phyloP scores from a whole-genome alignment of 768 basidiomycete species.

The Rhodotorula toruloides region DNA sequence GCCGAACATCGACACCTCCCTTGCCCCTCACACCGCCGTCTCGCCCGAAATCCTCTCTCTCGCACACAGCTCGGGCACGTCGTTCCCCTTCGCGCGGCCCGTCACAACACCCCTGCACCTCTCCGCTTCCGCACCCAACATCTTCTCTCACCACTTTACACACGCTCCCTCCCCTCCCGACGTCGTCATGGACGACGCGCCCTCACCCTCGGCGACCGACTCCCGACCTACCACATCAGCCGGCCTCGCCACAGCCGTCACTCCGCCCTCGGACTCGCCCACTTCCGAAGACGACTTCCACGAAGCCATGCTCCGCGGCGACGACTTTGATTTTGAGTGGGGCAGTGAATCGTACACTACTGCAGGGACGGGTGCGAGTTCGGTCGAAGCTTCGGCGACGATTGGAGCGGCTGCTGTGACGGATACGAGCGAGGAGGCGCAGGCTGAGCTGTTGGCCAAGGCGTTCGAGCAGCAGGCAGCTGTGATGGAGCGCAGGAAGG shows the following conservation, averaged over 20 bases:
- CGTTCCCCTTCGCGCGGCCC: conserved; percentile 9
- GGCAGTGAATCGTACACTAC: conserved; percentile 37
- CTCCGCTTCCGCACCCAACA: conserved; percentile 34
- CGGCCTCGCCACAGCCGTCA: neutral
- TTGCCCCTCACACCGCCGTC: conserved; percentile 10
- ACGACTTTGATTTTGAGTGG: conserved; percentile 42
- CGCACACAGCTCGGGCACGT: neutral
- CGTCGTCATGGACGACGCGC: conserved; percentile 27
- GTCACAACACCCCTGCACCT: neutral
- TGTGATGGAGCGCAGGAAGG: neutral
- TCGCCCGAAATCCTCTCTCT: conserved; percentile 35
- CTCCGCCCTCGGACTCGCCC: conserved; percentile 4
- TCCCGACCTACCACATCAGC: neutral
- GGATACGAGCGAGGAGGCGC: neutral
- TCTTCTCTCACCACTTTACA: conserved; percentile 35
- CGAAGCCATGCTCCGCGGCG: conserved; percentile 41
- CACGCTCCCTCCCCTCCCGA: conserved; percentile 22
- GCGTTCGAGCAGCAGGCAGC: too few relatives aligned
- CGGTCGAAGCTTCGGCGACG: conserved; percentile 9
- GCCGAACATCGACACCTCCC: neutral
- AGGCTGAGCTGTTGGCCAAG: neutral
- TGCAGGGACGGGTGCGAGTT: conserved; percentile 9
- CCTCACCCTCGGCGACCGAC: neutral
- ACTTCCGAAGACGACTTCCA: conserved; percentile 41
- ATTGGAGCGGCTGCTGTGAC: neutral